These are phyloP conservation scores for Rhamnella rubrinervis DNA, from an alignment of 331 rosid species.

Conservation along the genomic window DNA sequence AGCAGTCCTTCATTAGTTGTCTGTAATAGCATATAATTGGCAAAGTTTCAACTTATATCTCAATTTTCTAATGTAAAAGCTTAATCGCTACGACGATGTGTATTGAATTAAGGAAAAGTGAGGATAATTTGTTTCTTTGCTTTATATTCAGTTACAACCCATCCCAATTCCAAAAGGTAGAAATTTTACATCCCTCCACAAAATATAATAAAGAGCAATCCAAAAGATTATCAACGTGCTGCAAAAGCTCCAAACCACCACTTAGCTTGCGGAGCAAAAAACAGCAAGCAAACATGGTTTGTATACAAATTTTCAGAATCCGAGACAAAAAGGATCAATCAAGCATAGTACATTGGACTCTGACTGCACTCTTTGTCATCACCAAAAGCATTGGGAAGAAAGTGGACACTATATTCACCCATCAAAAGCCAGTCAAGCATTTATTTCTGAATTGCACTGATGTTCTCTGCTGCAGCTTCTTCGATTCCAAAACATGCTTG, in stretches of 20 bases:
- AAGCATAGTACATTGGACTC: conserved; percentile 3
- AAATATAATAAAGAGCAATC: conserved; percentile 19
- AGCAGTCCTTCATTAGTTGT: conserved; percentile 6
- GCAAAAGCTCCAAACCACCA: conserved; percentile 30
- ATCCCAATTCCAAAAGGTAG: conserved; percentile 22
- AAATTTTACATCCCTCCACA: conserved; percentile 28
- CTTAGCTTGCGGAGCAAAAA: conserved; percentile 38
- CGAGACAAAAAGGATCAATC: conserved; percentile 12
- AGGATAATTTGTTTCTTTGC: background rate
- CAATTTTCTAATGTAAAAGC: too few species aligned
- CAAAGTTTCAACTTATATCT: too few species aligned
- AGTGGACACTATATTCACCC: conserved; percentile 5
- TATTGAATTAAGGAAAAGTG: too few species aligned
- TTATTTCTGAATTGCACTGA: conserved; percentile 90
- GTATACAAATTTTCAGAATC: conserved; percentile 2
- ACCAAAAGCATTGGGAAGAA: background rate
- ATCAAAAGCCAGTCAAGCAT: conserved; percentile 43
- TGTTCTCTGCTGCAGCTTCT: conserved; percentile 92
- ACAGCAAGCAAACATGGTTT: conserved; percentile 31
- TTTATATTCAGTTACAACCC: background rate
- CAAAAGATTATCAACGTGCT: conserved; percentile 18
- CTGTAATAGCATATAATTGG: background rate
- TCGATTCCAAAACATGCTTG: conserved; percentile 84
- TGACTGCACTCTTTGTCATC: conserved; percentile 4
- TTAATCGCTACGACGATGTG: too few species aligned